phyloP scores from a whole-genome alignment of 306 rosid species.

The Pyrus betulifolia region DNA sequence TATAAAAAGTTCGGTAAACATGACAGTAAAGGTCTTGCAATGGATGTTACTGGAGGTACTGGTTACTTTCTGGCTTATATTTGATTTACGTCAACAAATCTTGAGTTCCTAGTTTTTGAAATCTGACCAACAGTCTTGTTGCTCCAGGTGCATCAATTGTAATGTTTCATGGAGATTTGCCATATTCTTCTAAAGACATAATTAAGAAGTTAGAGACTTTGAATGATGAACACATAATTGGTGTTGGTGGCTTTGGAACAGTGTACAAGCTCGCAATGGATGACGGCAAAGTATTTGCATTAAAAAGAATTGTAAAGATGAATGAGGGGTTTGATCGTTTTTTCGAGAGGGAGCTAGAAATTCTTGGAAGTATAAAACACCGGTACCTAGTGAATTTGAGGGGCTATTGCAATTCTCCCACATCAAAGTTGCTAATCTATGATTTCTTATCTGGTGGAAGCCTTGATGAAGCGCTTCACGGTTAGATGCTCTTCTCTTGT shows the following conservation, averaged over 20 bases:
- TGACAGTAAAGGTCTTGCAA: conserved; percentile 56
- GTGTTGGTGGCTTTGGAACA: conserved; percentile 88
- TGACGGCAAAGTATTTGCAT: conserved; percentile 89
- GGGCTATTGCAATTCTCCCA: conserved; percentile 97
- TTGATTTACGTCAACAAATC: neutral
- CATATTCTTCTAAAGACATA: conserved; percentile 95
- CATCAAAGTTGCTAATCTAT: conserved; percentile 88
- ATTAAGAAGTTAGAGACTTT: conserved; percentile 88
- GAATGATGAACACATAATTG: conserved; percentile 87
- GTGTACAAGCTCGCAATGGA: conserved; percentile 99
- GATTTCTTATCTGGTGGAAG: conserved; percentile 93
- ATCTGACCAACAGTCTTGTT: conserved; percentile 21
- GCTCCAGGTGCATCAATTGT: conserved; percentile 82
- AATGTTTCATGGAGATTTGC: conserved; percentile 98
- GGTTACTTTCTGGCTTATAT: conserved; percentile 21
- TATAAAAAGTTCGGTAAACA: conserved; percentile 85
- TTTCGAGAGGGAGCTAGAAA: conserved; percentile 96
- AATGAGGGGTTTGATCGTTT: conserved; percentile 94
- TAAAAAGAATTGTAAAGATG: conserved; percentile 81
- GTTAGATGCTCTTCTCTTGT: conserved; percentile 36
- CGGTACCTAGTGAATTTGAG: conserved; percentile 93
- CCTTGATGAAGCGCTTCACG: conserved; percentile 96
- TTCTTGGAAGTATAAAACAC: conserved; percentile 96
- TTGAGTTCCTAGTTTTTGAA: conserved; percentile 16
- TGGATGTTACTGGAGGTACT: conserved; percentile 86